phyloP scores from a whole-genome alignment of 805 yeast species.

The Zygoascus ofunaensis region DNA sequence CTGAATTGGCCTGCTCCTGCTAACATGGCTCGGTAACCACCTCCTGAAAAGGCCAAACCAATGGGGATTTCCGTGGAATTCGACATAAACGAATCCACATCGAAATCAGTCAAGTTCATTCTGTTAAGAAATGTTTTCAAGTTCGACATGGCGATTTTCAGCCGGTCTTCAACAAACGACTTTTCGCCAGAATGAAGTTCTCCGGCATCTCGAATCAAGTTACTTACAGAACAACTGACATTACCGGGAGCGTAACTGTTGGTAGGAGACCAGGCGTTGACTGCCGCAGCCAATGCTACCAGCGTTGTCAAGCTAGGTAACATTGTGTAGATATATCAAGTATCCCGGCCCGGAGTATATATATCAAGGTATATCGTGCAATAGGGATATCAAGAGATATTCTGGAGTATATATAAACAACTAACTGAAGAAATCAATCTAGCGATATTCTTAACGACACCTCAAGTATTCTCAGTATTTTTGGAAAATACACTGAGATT shows the following conservation, averaged over 20 bases:
- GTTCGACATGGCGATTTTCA: conserved; percentile 30
- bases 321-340: no score
- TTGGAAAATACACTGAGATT: no score
- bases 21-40: conserved; percentile 86
- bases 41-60: conserved; percentile 62
- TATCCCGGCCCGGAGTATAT: no score
- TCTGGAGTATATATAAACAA: no score
- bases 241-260: conserved; percentile 39
- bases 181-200: conserved; percentile 22
- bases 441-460: no score
- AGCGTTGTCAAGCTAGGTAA: no score
- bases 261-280: conserved; percentile 28
- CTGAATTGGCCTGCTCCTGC: conserved; percentile 76
- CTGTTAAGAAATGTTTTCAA: conserved; percentile 37
- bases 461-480: no score
- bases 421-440: no score
- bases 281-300: conserved; percentile 1
- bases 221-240: conserved; percentile 29
- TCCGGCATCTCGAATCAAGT: conserved; percentile 27
- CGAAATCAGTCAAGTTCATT: conserved; percentile 40
- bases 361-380: no score
- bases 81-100: conserved; percentile 29
- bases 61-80: conserved; percentile 25
- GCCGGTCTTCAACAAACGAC: conserved; percentile 26
- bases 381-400: no score